Base-by-base conservation (phyloP, 148 eudicot genomes). In the Cornus kousa region DNA sequence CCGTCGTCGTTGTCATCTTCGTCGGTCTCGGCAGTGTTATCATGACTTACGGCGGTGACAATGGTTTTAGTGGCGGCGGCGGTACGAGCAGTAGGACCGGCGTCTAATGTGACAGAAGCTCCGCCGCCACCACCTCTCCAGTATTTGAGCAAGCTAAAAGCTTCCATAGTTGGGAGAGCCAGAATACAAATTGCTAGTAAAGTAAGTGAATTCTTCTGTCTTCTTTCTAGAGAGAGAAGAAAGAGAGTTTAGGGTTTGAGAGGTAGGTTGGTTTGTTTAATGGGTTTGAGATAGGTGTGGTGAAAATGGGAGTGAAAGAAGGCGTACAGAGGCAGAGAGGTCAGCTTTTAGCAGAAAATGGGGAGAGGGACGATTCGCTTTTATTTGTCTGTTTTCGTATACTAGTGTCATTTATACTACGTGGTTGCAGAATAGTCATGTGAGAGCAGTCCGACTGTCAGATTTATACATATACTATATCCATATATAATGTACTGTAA, bases 161-260 rank as follows among this genome's bases (percentile, higher is more conserved):
- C 87, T 70, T 94, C 97, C 98, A 94, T 94, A 12, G 94, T 87
- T 72, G 97, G 94, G 80, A 89, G 86, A 92, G 93, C 93, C 92
- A 92, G 97, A 84, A 80, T 87, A 83, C 39, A 55, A 67, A 28
- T 39, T 39, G 48, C 8, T 43, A 4, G 48, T 43, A 43, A 43
- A 43, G 48, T 43, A 43, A 43, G 48, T 43, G 48, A 43, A 4
- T 43, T 43, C 6, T 43, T 35, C 37, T 43, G 48, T 43, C 6
- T 5, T 43, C 9, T 43, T 6, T 43, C 0, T 1, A 20, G 33
- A 17, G 11, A 39, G 32, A 33, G 19, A 28, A 11, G 5, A 23
- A 53, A 10, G 59, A 20, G 1, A 22, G 32, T 19, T 17, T 5
- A 16, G 59, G n/a, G 79, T 19, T 8, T 16, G 14, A 28, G 22